Percentiles rank a stretch among this genome's conserved stretches.
phyloP scores from a whole-genome alignment of 306 rosid species.

The Glycyrrhiza uralensis region DNA sequence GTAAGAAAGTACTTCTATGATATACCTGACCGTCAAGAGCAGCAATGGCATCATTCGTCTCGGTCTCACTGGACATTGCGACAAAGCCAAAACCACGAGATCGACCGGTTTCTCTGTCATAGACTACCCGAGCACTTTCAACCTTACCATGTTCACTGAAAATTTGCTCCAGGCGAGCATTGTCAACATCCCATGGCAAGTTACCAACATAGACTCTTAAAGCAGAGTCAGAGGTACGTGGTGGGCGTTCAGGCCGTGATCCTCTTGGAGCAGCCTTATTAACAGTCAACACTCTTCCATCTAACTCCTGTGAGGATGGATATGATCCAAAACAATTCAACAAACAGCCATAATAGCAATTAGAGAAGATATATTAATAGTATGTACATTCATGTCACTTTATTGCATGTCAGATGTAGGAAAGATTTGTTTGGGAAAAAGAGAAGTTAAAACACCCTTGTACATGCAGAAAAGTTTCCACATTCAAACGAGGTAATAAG shows the following conservation, averaged over 20 bases:
- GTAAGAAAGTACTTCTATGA: neutral
- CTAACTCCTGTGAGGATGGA: constrained; percentile 50
- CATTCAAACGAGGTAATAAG: neutral
- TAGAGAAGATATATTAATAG: neutral
- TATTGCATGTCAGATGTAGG: neutral
- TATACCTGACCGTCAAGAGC: constrained; percentile 99
- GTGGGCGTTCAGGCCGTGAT: constrained; percentile 53
- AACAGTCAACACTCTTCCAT: constrained; percentile 78
- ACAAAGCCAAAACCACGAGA: constrained; percentile 99
- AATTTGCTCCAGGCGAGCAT: constrained; percentile 57
- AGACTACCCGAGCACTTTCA: constrained; percentile 66
- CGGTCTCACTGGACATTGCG: constrained; percentile 67
- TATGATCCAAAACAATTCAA: neutral
- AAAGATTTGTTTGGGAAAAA: neutral
- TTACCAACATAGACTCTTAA: constrained; percentile 77
- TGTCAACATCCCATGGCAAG: constrained; percentile 87
- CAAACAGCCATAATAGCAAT: neutral
- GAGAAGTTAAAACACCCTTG: neutral
- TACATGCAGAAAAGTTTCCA: neutral
- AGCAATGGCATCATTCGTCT: constrained; percentile 78
- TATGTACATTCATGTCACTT: neutral
- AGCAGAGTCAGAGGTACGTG: constrained; percentile 40
- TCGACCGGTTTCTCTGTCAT: constrained; percentile 84
- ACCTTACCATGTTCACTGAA: constrained; percentile 84
- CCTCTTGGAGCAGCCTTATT: constrained; percentile 95